phyloP scores from a whole-genome alignment of 768 basidiomycete species.

The Hericium erinaceus region DNA sequence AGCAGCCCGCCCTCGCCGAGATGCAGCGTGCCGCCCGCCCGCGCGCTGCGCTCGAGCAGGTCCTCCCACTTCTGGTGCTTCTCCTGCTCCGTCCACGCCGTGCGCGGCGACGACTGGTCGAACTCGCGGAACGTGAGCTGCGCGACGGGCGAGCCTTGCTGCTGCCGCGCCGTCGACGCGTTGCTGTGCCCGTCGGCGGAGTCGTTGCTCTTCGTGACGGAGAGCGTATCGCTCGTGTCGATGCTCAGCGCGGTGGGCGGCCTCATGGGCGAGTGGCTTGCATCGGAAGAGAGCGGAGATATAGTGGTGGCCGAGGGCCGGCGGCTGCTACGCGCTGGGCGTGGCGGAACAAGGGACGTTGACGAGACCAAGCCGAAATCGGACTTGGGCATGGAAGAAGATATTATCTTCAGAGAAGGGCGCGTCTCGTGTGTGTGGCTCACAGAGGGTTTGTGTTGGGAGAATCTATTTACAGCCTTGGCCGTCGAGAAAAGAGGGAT shows the following conservation, averaged over 20 bases:
- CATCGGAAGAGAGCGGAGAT: constrained; percentile 1
- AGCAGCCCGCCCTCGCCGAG: constrained; percentile 32
- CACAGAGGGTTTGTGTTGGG: constrained; percentile 11
- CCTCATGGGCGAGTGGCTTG: constrained; percentile 14
- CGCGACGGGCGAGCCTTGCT: constrained; percentile 17
- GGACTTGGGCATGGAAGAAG: constrained; percentile 1
- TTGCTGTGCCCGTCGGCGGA: constrained; percentile 21
- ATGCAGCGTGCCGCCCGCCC: constrained; percentile 68
- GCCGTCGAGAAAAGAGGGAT: constrained; percentile 43
- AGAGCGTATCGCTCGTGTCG: background rate
- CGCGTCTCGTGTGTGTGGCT: background rate
- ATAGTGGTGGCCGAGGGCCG: constrained; percentile 9
- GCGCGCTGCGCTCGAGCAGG: constrained; percentile 52
- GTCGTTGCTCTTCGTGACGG: background rate
- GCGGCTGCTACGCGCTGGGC: constrained; percentile 18
- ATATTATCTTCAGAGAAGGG: background rate
- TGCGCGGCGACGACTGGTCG: constrained; percentile 21
- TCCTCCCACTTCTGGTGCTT: constrained; percentile 68
- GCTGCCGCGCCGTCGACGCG: constrained; percentile 18
- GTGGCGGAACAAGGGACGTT: constrained; percentile 13
- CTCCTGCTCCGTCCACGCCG: constrained; percentile 52
- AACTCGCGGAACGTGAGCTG: constrained; percentile 42
- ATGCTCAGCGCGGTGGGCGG: constrained; percentile 11
- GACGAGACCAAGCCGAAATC: constrained; percentile 8
- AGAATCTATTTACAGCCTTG: constrained; percentile 38